Evolutionary conservation across 2,329 filamentous ascomycete species (phyloP), one percentile per base, ranked within the genome.

Genomic region (Rhinocladiella similis): DNA sequence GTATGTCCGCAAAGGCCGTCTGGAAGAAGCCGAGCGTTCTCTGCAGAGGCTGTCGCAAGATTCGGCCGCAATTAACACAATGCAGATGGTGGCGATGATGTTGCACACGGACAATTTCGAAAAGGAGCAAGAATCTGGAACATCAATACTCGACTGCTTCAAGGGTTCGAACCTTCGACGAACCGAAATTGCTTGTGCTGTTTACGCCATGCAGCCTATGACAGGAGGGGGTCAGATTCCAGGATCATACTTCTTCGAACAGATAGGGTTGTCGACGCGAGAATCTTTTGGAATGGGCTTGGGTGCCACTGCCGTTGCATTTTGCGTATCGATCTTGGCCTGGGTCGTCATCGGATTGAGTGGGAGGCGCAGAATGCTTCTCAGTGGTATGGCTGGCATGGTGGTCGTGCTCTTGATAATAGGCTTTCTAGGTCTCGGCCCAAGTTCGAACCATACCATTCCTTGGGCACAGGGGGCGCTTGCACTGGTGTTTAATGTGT

Each of bases 81-180:
- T 57, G 92, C 94, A 65, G 83, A 95, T 67, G 83, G 88, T 10
- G 88, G 95, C 60, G 89, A 94, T 73, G 94, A 89, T 0, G 80
- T 96, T 49, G 86, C 89, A 96, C 70, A 81, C 89, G 67, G 77
- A 84, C 29, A 71, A 88, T 91, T 49, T 91, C 89, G 3, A 75
- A 77, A 5, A 90, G 90, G 33, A 83, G 89, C 6, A 85, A 80
- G 53, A 96, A 94, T 70, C 73, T 12, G 29, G 29, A 12, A 33
- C 29, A 3, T 9, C 29, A 12, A 33, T 33, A 9, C 6, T 83
- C 64, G 91, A 96, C 71, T 96, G 90, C 75, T 95, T 96, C 80
- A 86, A 82, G 70, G 90, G 90, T 9, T 82, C 83, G n/a, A 87
- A 96, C 68, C 77, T 87, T 45, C 87, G 91, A 56, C 84, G 91